A percentile compares a stretch with the other conserved stretches of the same genome.
Conservation (phyloP, 176 grass and related monocot species). For the Avena atlantica region DNA sequence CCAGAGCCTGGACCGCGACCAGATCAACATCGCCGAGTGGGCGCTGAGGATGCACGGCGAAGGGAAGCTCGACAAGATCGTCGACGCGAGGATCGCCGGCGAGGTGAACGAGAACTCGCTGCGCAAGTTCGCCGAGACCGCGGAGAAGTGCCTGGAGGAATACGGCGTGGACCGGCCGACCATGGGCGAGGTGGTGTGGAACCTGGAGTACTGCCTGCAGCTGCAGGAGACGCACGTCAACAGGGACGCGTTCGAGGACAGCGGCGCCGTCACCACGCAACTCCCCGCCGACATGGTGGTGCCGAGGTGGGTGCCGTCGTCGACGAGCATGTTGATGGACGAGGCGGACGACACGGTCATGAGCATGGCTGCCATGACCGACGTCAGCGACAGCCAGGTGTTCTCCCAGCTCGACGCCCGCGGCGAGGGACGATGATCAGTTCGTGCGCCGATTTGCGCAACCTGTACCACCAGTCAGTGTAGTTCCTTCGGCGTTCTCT, state of each 20-base stretch:
- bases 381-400: slow-evolving; percentile 40
- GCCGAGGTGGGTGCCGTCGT: slow-evolving; percentile 45
- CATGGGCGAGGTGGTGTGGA: slow-evolving; percentile 80
- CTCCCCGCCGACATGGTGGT: slow-evolving; percentile 48
- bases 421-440: slow-evolving; percentile 58
- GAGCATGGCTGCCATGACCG: not conserved
- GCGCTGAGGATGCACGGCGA: slow-evolving; percentile 39
- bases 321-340: slow-evolving; percentile 41
- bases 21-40: slow-evolving; percentile 78
- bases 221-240: slow-evolving; percentile 63
- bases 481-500: not conserved
- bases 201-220: slow-evolving; percentile 70
- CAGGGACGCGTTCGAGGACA: slow-evolving; percentile 60
- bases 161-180: slow-evolving; percentile 62
- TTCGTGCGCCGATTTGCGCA: not conserved
- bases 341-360: slow-evolving; percentile 20
- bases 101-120: slow-evolving; percentile 61
- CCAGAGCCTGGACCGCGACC: slow-evolving; percentile 49
- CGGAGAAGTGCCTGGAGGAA: slow-evolving; percentile 59
- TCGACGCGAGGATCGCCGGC: slow-evolving; percentile 50
- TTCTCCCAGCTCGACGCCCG: slow-evolving; percentile 56
- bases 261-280: slow-evolving; percentile 43
- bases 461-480: not conserved
- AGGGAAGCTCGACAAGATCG: slow-evolving; percentile 46
- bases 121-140: slow-evolving; percentile 66